Conservation (phyloP, 73 alveolate species). For the Tetrahymena elliotti region DNA sequence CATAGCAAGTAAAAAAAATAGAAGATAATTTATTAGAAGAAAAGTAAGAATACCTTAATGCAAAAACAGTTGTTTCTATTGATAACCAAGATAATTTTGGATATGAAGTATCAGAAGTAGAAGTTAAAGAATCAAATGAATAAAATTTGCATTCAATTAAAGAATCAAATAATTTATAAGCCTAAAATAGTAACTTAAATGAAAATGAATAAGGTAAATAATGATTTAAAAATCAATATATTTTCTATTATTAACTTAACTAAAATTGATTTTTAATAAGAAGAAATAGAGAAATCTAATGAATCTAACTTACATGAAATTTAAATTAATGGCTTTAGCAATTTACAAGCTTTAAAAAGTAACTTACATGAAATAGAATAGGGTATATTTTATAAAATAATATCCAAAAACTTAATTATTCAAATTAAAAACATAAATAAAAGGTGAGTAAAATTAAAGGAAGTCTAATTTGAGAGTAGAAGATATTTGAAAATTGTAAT, state of each 20-base stretch:
- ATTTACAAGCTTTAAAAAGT: not conserved
- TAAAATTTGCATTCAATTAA: not conserved
- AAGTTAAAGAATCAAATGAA: not conserved
- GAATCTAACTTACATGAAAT: no score
- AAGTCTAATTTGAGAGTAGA: not conserved
- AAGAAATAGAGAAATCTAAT: no score
- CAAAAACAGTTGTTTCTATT: not conserved
- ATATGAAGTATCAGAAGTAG: not conserved
- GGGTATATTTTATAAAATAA: no score
- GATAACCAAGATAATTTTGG: not conserved
- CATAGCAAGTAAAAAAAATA: not conserved
- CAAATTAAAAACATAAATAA: no score
- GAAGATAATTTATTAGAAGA: not conserved
- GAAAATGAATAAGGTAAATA: not conserved
- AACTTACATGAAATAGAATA: no score
- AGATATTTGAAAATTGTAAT: not conserved
- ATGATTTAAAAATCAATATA: no score
- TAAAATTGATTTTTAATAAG: no score
- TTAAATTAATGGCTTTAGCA: no score
- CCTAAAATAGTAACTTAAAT: not conserved
- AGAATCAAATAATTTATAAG: not conserved
- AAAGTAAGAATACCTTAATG: not conserved
- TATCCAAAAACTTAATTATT: no score
- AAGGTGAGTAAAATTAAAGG: no score
- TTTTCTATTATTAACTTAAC: no score